Base-by-base conservation (phyloP, 2,329 filamentous ascomycete genomes). In the Pseudocercospora macadamiae region DNA sequence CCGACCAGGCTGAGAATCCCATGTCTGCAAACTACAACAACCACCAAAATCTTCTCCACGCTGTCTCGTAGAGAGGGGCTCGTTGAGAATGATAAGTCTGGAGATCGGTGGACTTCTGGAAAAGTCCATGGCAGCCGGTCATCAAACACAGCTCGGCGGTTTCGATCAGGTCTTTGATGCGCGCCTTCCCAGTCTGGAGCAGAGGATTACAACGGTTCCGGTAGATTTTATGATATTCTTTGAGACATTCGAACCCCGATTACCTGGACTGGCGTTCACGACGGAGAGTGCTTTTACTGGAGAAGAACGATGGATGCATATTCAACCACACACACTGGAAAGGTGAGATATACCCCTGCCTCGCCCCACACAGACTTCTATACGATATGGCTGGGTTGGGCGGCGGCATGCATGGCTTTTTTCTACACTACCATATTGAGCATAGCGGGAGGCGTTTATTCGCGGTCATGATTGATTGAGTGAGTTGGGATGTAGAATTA, bases 1-100 rank as follows among this genome's bases (percentile, higher is more conserved):
- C 91, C 8, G 95, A 97, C 76, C 70, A 73, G 44, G 72, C 72
- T 9, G 73, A 72, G 55, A 69, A 69, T 7, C 59, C 61, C 18
- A 63, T 69, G 63, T 60, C 62, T n/a, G 55, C 60, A 2, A 53
- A 52, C 4, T 68, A 68, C 34, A 61, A 56, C 21, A 47, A 60
- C 14, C 66, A 66, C 42, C 64, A 66, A 45, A 44, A 26, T 54
- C 47, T 49, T 16, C 25, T 49, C 16, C 47, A 49, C 19, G 26
- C 47, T 21, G 47, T 49, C 14, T 49, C 47, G 16, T 49, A 34
- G 26, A 21, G n/a, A 6, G 23, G 10, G 26, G 44, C 10, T 47
- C 12, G 25, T 28, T 19, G 44, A 25, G n/a, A n/a, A n/a, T n/a
- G n/a, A n/a, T n/a, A n/a, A n/a, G n/a, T n/a, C n/a, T n/a, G n/a